Percentiles rank a stretch among this genome's conserved stretches.
phyloP scores from a whole-genome alignment of 352 stramenopile species.

The Globisporangium splendens region DNA sequence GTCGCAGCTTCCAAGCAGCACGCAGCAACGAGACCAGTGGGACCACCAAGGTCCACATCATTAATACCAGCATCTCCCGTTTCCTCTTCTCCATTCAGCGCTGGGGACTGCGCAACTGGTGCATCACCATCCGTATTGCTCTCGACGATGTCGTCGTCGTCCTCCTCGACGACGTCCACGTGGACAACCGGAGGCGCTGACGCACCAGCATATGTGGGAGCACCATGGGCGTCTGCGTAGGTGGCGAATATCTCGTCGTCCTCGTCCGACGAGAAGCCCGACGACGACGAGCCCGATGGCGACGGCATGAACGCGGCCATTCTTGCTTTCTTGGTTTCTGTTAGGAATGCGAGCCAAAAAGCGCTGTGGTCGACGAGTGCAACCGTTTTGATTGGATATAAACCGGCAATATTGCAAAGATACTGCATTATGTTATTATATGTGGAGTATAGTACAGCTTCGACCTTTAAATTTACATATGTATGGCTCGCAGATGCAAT shows the following conservation, averaged over 20 bases:
- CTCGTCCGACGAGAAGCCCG: slow-evolving; percentile 43
- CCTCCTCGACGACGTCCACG: slow-evolving; percentile 32
- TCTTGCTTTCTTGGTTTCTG: too few species aligned
- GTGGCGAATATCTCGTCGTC: slow-evolving; percentile 18
- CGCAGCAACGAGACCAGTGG: neutral
- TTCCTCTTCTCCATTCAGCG: too few species aligned
- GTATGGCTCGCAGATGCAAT: too few species aligned
- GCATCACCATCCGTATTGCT: too few species aligned
- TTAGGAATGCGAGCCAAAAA: too few species aligned
- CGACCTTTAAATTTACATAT: too few species aligned
- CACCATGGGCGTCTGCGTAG: neutral
- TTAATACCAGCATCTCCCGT: neutral
- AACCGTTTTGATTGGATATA: too few species aligned
- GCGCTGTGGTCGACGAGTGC: too few species aligned
- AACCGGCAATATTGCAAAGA: too few species aligned
- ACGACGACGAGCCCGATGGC: slow-evolving; percentile 25
- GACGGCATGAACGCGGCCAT: neutral
- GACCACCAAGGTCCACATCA: neutral
- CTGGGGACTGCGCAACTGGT: too few species aligned
- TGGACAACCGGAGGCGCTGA: slow-evolving; percentile 7
- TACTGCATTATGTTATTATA: too few species aligned
- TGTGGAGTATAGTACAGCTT: too few species aligned
- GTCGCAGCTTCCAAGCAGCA: slow-evolving; percentile 15
- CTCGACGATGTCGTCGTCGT: neutral
- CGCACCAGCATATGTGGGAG: neutral